Evolutionary conservation across 208 protist species (phyloP).

Genomic region (Histomonas meleagridis): DNA sequence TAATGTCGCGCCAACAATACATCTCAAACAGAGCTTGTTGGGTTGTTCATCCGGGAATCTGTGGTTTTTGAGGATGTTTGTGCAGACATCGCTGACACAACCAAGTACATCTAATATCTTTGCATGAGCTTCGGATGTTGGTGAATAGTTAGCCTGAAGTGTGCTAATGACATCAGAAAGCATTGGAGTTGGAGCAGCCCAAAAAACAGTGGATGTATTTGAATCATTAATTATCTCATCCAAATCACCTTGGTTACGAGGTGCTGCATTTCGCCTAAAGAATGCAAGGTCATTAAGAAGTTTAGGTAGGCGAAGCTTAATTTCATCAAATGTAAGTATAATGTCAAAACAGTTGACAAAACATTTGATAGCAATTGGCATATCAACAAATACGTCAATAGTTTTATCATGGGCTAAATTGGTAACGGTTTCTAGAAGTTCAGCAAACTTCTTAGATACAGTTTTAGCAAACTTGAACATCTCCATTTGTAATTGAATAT

Average conservation of each 20-base stretch:
- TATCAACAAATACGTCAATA: neutral
- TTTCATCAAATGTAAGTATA: slow-evolving; percentile 10
- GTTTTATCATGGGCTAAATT: neutral
- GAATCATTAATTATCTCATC: neutral
- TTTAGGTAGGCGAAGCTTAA: neutral
- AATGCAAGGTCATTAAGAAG: neutral
- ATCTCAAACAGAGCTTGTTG: neutral
- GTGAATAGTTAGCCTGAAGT: neutral
- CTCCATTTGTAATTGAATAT: neutral
- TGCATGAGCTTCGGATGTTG: neutral
- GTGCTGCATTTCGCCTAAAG: neutral
- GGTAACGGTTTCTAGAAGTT: neutral
- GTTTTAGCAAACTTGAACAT: neutral
- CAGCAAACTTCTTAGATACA: neutral
- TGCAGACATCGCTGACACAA: neutral
- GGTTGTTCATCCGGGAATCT: neutral
- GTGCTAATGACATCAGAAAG: neutral
- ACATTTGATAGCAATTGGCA: neutral
- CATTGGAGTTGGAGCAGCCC: neutral
- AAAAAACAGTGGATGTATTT: neutral
- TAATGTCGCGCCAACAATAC: neutral
- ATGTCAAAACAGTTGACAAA: slow-evolving; percentile 1
- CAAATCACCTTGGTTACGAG: neutral
- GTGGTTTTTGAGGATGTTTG: neutral
- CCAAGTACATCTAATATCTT: neutral